phyloP scores from a whole-genome alignment of 202 grass and related monocot genomes.

The Musa balbisiana region DNA sequence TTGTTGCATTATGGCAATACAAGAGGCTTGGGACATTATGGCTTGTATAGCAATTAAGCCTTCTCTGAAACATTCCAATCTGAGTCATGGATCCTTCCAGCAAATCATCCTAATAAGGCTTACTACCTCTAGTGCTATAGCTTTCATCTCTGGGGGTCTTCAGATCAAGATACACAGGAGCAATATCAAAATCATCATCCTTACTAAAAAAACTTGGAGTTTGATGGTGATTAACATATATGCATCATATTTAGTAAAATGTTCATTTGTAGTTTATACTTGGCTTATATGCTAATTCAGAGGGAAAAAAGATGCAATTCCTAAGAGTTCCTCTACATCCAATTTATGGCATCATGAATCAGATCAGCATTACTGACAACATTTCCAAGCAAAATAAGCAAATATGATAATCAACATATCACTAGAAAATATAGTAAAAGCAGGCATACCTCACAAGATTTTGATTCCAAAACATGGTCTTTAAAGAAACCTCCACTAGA shows the following conservation, averaged over 20 bases:
- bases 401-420: too few relatives aligned
- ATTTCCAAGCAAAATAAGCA: not conserved
- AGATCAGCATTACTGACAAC: not conserved
- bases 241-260: not conserved
- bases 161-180: not conserved
- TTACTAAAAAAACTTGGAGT: not conserved
- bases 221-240: not conserved
- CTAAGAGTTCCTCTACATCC: not conserved
- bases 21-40: too few relatives aligned
- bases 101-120: not conserved
- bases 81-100: too few relatives aligned
- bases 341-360: not conserved
- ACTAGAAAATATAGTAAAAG: not conserved
- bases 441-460: conserved; percentile 28
- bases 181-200: not conserved
- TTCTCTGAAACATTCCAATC: too few relatives aligned
- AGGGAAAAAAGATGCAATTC: not conserved
- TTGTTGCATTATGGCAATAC: too few relatives aligned
- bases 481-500: conserved; percentile 20
- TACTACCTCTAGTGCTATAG: too few relatives aligned
- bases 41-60: too few relatives aligned
- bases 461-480: conserved; percentile 16
- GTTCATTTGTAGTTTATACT: not conserved
- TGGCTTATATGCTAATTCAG: not conserved
- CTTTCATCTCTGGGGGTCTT: too few relatives aligned